Conservation (phyloP, 2,329 filamentous ascomycete species). For the Thielaviopsis musarum region DNA sequence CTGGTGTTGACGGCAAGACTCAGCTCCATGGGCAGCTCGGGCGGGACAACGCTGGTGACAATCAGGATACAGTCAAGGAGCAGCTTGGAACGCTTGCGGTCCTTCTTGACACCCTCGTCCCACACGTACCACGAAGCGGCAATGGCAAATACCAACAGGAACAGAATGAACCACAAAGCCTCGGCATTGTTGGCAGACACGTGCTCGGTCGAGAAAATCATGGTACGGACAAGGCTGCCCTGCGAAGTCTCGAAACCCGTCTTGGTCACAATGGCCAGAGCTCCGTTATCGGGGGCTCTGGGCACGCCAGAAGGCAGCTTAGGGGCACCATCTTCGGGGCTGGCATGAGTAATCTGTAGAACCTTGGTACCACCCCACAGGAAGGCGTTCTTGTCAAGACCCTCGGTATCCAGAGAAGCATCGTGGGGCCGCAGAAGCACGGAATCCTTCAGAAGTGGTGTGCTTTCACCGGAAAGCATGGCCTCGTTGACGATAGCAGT, state of each 20-base stretch:
- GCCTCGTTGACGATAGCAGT: constrained; percentile 97
- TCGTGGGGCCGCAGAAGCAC: constrained; percentile 76
- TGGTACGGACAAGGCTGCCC: constrained; percentile 90
- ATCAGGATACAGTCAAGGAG: constrained; percentile 95
- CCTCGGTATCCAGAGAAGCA: constrained; percentile 67
- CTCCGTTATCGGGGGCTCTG: constrained; percentile 79
- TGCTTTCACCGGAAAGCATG: constrained; percentile 97
- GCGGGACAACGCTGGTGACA: constrained; percentile 94
- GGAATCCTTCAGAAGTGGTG: constrained; percentile 89
- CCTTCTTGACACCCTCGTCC: constrained; percentile 86
- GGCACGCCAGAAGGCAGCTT: constrained; percentile 62
- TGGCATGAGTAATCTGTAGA: constrained; percentile 82
- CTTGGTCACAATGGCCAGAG: constrained; percentile 86
- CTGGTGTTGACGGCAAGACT: constrained; percentile 96
- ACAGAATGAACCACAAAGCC: constrained; percentile 92
- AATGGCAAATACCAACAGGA: constrained; percentile 87
- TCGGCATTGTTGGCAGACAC: constrained; percentile 98
- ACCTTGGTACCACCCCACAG: constrained; percentile 97
- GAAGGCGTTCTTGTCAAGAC: constrained; percentile 90
- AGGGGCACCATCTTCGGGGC: constrained; percentile 53
- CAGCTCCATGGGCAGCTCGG: constrained; percentile 94
- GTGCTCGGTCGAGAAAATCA: constrained; percentile 98
- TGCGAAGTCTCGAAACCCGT: constrained; percentile 98
- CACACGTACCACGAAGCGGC: constrained; percentile 98
- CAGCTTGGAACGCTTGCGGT: constrained; percentile 93